Evolutionary conservation across 164 flowering plant genomes (phyloP).

Genomic region (Warburgia ugandensis): DNA sequence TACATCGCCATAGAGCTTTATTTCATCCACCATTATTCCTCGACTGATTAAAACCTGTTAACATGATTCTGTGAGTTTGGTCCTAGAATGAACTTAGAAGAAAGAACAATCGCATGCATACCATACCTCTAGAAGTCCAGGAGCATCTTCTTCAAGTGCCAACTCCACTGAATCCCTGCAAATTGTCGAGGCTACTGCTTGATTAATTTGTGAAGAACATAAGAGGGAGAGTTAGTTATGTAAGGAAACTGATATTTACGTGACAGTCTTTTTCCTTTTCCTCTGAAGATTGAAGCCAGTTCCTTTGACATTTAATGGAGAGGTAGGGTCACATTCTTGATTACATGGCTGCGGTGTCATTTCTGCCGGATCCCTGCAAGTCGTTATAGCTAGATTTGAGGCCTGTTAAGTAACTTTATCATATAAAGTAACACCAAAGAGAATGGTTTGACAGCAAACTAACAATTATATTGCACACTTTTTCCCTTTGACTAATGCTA

Average conservation of each 20-base stretch:
- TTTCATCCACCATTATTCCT: constrained; percentile 67
- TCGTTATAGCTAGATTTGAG: background rate
- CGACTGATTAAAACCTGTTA: constrained; percentile 58
- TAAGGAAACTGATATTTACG: constrained; percentile 29
- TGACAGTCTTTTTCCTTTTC: constrained; percentile 35
- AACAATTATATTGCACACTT: background rate
- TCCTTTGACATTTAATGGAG: background rate
- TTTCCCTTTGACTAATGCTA: background rate
- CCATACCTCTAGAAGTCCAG: constrained; percentile 80
- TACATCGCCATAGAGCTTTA: constrained; percentile 66
- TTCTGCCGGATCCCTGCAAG: background rate
- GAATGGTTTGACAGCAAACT: background rate
- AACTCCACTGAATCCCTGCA: constrained; percentile 71
- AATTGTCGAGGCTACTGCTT: background rate
- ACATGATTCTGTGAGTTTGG: background rate
- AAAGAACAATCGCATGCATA: background rate
- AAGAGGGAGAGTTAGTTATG: background rate
- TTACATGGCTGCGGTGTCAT: background rate
- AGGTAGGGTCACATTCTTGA: constrained; percentile 1
- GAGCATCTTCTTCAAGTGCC: constrained; percentile 95
- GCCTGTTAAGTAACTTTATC: background rate
- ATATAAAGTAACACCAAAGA: background rate
- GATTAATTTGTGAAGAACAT: background rate
- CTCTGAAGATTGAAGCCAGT: constrained; percentile 2
- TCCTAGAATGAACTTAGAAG: background rate